phyloP scores from a whole-genome alignment of 75 land plant species.

The Selaginella moellendorffii region DNA sequence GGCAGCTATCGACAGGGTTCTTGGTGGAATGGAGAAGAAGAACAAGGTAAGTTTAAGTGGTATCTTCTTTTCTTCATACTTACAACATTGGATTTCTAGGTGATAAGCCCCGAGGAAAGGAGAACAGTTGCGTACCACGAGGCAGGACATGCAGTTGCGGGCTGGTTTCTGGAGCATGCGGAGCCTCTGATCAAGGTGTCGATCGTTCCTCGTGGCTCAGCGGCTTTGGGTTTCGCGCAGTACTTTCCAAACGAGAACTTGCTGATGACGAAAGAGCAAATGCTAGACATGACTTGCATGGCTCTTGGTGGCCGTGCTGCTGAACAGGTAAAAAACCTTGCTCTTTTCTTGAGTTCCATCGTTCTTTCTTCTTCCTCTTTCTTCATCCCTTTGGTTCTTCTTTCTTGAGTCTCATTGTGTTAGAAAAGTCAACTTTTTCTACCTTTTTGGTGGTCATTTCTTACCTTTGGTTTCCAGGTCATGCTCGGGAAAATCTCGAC shows the following conservation, averaged over 20 bases:
- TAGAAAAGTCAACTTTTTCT: background rate
- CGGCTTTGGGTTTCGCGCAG: constrained; percentile 95
- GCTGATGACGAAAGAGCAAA: constrained; percentile 92
- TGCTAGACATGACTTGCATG: constrained; percentile 96
- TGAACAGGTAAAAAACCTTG: constrained; percentile 50
- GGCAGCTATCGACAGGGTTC: constrained; percentile 85
- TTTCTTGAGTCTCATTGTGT: too few relatives aligned
- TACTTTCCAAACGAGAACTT: constrained; percentile 94
- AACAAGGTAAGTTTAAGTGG: constrained; percentile 40
- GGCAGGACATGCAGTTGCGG: constrained; percentile 96
- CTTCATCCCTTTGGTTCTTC: too few relatives aligned
- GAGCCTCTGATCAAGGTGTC: constrained; percentile 93
- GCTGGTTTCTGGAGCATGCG: constrained; percentile 96
- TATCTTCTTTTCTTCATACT: background rate
- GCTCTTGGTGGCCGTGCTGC: constrained; percentile 94
- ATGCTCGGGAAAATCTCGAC: constrained; percentile 87
- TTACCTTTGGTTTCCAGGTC: constrained; percentile 34
- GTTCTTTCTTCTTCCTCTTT: too few relatives aligned
- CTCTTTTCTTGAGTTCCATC: too few relatives aligned
- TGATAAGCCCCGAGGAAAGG: constrained; percentile 83
- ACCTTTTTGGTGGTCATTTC: background rate
- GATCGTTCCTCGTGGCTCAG: constrained; percentile 93
- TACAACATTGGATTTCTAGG: too few relatives aligned
- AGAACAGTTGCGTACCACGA: constrained; percentile 95
- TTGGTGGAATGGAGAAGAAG: constrained; percentile 97